Percentiles rank a stretch among this genome's conserved stretches.
phyloP scores from a whole-genome alignment of 2,329 filamentous ascomycete species.

The Alternaria gaisen region DNA sequence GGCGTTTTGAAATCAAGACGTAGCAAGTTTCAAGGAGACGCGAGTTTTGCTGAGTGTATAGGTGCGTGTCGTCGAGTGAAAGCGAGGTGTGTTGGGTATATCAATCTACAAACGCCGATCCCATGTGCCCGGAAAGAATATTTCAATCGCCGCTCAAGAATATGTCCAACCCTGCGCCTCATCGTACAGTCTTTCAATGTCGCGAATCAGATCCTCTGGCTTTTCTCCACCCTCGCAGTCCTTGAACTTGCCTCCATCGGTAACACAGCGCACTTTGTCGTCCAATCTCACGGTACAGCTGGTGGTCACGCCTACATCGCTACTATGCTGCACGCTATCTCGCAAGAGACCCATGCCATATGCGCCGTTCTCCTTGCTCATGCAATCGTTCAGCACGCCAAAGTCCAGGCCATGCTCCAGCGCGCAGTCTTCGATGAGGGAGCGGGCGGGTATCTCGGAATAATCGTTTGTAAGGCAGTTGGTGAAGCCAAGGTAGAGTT shows the following conservation, averaged over 20 bases:
- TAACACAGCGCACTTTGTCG: constrained; percentile 82
- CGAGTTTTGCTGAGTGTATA: neutral
- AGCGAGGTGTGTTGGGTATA: constrained; percentile 1
- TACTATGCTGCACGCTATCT: constrained; percentile 71
- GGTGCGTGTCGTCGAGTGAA: neutral
- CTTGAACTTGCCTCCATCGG: constrained; percentile 80
- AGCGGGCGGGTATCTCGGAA: constrained; percentile 75
- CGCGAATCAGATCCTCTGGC: constrained; percentile 76
- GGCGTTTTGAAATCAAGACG: constrained; percentile 22
- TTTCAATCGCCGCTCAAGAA: neutral
- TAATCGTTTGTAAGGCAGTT: constrained; percentile 88
- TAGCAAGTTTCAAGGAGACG: neutral
- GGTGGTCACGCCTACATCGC: constrained; percentile 56
- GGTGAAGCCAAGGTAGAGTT: constrained; percentile 89
- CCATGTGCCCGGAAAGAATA: neutral
- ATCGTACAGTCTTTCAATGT: constrained; percentile 75
- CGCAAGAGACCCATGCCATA: constrained; percentile 74
- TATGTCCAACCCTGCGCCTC: constrained; percentile 42
- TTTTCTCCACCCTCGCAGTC: constrained; percentile 75
- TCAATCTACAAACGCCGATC: constrained; percentile 5
- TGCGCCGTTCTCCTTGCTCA: constrained; percentile 77
- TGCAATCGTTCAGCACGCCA: constrained; percentile 80
- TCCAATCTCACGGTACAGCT: constrained; percentile 70
- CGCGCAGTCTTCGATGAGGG: constrained; percentile 86
- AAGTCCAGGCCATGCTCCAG: constrained; percentile 91